Evolutionary conservation across 768 basidiomycete genomes (phyloP).

Genomic region (Vararia minispora): DNA sequence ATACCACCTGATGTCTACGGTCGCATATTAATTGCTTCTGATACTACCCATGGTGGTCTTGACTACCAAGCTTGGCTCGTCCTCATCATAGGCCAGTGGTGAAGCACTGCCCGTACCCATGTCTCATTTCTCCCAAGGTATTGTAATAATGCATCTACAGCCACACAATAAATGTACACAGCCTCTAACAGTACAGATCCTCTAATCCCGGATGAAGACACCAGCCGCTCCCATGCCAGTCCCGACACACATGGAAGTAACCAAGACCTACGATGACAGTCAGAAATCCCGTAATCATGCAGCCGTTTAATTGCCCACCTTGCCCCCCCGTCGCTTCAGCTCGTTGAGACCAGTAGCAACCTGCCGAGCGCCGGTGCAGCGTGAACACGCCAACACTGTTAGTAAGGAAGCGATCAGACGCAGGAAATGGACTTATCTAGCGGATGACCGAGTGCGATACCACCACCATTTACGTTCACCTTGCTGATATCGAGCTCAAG

Average conservation of each 20-base stretch:
- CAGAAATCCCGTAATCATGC: conserved; percentile 5
- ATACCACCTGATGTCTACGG: too few species aligned
- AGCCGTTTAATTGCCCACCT: conserved; percentile 31
- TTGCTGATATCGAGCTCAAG: conserved; percentile 52
- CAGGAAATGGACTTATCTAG: conserved; percentile 44
- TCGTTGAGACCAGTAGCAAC: conserved; percentile 76
- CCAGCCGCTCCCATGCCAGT: conserved; percentile 90
- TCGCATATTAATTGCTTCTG: too few species aligned
- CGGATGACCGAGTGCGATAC: conserved; percentile 79
- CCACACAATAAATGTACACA: too few species aligned
- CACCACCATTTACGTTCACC: conserved; percentile 86
- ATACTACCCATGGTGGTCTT: too few species aligned
- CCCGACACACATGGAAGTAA: conserved; percentile 87
- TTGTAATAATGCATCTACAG: too few species aligned
- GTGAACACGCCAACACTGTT: conserved; percentile 26
- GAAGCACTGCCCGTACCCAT: too few species aligned
- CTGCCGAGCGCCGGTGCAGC: conserved; percentile 78
- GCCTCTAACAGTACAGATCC: neutral
- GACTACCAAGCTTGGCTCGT: too few species aligned
- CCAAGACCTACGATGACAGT: conserved; percentile 43
- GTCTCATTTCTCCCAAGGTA: too few species aligned
- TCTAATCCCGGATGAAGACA: conserved; percentile 49
- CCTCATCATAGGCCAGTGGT: too few species aligned
- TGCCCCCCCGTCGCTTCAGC: conserved; percentile 55
- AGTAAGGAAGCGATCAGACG: conserved; percentile 6